Conservation (phyloP, 768 basidiomycete genomes). For the Calocybe cyanea region DNA sequence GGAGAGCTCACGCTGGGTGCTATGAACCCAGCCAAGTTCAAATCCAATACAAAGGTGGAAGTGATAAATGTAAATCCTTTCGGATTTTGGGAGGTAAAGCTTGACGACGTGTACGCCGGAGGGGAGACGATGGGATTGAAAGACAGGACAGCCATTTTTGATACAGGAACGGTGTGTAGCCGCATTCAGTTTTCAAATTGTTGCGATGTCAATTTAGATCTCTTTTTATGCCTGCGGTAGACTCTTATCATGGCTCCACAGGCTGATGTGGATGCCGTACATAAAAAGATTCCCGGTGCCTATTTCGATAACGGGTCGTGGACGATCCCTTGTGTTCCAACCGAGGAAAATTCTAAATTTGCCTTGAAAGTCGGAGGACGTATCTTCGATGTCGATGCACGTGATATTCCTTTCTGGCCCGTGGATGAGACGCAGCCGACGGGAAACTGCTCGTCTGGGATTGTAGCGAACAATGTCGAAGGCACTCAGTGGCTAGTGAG, state of each 20-base stretch:
- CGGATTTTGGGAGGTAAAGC: conserved; percentile 51
- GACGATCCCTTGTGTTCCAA: conserved; percentile 56
- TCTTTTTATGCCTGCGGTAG: too few species aligned
- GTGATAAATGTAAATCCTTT: conserved; percentile 43
- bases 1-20: conserved; percentile 66
- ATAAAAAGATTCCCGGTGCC: conserved; percentile 54
- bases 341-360: conserved; percentile 42
- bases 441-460: conserved; percentile 58
- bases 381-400: conserved; percentile 54
- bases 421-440: conserved; percentile 41
- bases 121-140: conserved; percentile 37
- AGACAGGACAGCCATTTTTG: conserved; percentile 53
- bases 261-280: conserved; percentile 51
- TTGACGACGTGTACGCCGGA: conserved; percentile 47
- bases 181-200: neutral
- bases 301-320: conserved; percentile 33
- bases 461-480: conserved; percentile 50
- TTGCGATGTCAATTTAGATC: too few species aligned
- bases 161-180: conserved; percentile 33
- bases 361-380: conserved; percentile 55
- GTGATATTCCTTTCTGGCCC: conserved; percentile 55
- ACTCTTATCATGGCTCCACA: conserved; percentile 18
- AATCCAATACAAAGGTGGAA: conserved; percentile 40
- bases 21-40: conserved; percentile 52
- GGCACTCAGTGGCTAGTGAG: conserved; percentile 60